Conservation (phyloP, 768 basidiomycete species). For the Rhodotorula taiwanensis region DNA sequence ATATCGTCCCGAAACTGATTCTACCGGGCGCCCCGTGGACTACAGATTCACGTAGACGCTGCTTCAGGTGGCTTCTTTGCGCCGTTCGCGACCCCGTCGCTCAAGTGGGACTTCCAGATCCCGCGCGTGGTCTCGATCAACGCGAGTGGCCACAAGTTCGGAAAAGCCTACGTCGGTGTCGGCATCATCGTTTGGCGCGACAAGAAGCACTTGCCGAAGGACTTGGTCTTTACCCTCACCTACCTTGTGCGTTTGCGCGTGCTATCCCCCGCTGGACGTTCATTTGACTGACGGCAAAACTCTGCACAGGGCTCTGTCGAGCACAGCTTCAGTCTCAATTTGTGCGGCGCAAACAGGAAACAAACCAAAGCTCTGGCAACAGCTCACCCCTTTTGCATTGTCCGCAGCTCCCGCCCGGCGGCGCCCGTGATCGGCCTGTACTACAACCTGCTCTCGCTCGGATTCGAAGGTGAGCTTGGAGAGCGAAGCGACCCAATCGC, state of each 20-base stretch:
- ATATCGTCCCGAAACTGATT: too few relatives aligned
- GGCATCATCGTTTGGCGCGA: conserved; percentile 63
- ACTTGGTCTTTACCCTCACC: conserved; percentile 57
- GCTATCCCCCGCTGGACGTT: too few relatives aligned
- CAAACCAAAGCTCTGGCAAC: conserved; percentile 24
- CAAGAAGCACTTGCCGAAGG: conserved; percentile 56
- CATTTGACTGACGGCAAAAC: neutral
- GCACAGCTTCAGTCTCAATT: conserved; percentile 61
- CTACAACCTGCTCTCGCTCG: conserved; percentile 35
- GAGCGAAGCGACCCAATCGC: too few relatives aligned
- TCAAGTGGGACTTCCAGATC: conserved; percentile 43
- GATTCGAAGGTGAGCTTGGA: conserved; percentile 41
- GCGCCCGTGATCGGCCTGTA: conserved; percentile 36
- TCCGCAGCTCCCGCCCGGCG: conserved; percentile 19
- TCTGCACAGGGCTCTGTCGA: conserved; percentile 47
- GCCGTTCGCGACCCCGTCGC: conserved; percentile 50
- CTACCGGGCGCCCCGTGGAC: neutral
- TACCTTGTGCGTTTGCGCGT: conserved; percentile 43
- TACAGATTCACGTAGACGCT: conserved; percentile 55
- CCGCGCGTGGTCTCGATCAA: conserved; percentile 41
- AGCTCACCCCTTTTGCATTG: neutral
- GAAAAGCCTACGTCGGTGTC: conserved; percentile 42
- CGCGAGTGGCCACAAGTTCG: conserved; percentile 1
- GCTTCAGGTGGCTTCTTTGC: conserved; percentile 61
- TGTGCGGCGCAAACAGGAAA: too few relatives aligned